Evolutionary conservation across 257 asterid species (phyloP).

Genomic region (Forsythia viridissima): DNA sequence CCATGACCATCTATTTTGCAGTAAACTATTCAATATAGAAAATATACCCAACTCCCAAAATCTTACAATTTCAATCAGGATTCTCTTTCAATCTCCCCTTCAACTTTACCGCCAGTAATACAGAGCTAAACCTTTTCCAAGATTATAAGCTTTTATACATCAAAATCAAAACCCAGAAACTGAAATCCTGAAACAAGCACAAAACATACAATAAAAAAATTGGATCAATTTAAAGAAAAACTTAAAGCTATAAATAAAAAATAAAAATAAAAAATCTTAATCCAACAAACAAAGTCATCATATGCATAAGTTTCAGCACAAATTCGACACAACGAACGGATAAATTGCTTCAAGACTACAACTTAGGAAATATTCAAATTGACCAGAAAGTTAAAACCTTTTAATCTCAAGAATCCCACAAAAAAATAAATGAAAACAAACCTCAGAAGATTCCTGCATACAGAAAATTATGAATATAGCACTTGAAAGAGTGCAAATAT

Average conservation of each 20-base stretch:
- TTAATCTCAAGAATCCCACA: neutral
- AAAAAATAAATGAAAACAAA: neutral
- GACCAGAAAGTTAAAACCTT: constrained; percentile 13
- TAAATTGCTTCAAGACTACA: neutral
- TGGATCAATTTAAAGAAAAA: constrained; percentile 1
- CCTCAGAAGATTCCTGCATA: neutral
- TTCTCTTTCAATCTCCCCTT: neutral
- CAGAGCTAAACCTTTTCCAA: constrained; percentile 13
- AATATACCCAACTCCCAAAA: constrained; percentile 21
- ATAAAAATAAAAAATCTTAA: neutral
- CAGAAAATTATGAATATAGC: neutral
- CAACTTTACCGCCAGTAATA: constrained; percentile 15
- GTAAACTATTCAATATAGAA: constrained; percentile 14
- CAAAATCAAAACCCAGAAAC: constrained; percentile 25
- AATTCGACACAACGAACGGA: neutral
- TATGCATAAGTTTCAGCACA: constrained; percentile 7
- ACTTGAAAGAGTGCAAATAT: neutral
- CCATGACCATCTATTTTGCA: constrained; percentile 53
- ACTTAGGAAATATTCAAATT: neutral
- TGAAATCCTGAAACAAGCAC: constrained; percentile 22
- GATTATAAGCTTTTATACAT: constrained; percentile 14
- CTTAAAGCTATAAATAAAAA: neutral
- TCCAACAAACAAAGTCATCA: neutral
- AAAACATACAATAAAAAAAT: constrained; percentile 18
- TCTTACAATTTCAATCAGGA: constrained; percentile 2